Evolutionary conservation across 306 rosid species (phyloP), one percentile per base, ranked within the genome.

Genomic region (Cucumis melo): DNA sequence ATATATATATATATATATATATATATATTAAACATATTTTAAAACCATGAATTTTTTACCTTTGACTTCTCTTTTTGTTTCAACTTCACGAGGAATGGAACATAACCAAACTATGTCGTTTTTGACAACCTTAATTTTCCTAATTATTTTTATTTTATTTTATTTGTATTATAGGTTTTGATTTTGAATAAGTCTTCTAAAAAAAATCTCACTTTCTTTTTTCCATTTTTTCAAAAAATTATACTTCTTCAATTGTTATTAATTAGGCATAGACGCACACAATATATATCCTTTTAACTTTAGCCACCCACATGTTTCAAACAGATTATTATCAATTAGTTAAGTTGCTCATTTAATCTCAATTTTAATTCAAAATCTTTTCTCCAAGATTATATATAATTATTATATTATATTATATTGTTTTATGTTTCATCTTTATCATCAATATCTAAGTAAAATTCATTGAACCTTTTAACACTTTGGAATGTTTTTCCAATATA

Each of bases 221-320:
- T 38, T 10, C 1, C 1, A 19, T 14, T 68, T 44, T 3, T 3
- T 32, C 36, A 14, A 21, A 68, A 42, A 13, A 20, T 12, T 44
- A 13, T 67, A n/a, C 16, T 42, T 44, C 54, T 68, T 68, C 38
- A 41, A 68, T 44, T 44, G 21, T 68, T n/a, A n/a, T n/a, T n/a
- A n/a, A 68, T 68, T 68, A 68, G 74, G 74, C 54, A 21, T 68
- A 36, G 34, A 41, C 21, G 55, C 54, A 42, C 54, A 42, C 34
- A 29, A 61, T 59, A 46, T 46, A 4, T 12, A 46, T 39, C n/a
- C 9, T 5, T 32, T 32, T 32, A 32, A 32, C 36, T 2, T 2
- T 44, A 68, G 74, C 74, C 74, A 68, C 74, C 74, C 74, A 68
- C 74, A 68, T 42, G 74, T 68, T 68, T 68, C 2, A 68, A 39